Evolutionary conservation across 1,139 yeast species (phyloP).

Genomic region (Pichia sp.): DNA sequence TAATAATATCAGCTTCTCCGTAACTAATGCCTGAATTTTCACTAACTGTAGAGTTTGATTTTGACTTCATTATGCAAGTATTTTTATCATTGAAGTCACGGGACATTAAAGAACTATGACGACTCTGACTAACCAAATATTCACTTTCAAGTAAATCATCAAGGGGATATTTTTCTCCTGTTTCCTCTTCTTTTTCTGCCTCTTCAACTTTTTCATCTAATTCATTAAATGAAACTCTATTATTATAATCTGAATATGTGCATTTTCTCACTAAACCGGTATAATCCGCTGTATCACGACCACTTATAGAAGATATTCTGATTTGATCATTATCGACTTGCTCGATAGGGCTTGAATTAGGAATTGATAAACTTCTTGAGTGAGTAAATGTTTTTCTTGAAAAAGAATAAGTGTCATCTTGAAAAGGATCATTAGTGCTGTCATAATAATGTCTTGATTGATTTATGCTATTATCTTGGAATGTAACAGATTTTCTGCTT

Average conservation of each 20-base stretch:
- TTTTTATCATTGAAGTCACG: conserved; percentile 4
- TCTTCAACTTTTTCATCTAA: background rate
- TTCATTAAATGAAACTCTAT: background rate
- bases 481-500: background rate
- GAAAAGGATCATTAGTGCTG: background rate
- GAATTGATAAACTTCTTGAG: conserved; percentile 6
- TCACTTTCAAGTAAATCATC: background rate
- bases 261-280: too few species aligned
- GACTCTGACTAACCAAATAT: background rate
- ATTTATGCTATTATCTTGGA: background rate
- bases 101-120: background rate
- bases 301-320: background rate
- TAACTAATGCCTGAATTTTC: background rate
- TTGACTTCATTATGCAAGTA: conserved; percentile 1
- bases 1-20: background rate
- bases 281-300: background rate
- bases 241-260: background rate
- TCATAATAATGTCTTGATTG: background rate
- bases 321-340: background rate
- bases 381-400: background rate
- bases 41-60: background rate
- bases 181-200: background rate
- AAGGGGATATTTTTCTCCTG: background rate
- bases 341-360: background rate
- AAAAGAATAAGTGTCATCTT: background rate